Conservation (phyloP, 2,329 filamentous ascomycete species). For the Kalmusia sp. region DNA sequence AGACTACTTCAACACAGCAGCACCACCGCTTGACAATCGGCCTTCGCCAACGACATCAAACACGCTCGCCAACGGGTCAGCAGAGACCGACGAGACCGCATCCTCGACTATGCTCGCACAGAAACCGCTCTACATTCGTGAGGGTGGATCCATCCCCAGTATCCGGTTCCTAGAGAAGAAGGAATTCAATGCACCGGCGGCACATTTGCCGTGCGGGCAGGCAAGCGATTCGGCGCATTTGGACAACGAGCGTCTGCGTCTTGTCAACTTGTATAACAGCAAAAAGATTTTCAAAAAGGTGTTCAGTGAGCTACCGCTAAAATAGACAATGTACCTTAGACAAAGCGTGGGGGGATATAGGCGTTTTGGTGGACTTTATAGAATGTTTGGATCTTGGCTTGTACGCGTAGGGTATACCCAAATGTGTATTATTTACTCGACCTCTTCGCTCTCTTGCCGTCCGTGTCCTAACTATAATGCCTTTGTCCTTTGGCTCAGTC, state of each 20-base stretch:
- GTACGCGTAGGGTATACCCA: too few relatives aligned
- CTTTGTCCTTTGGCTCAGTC: too few relatives aligned
- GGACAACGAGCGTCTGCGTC: slow-evolving; percentile 89
- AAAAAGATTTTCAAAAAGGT: slow-evolving; percentile 89
- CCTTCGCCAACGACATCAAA: slow-evolving; percentile 57
- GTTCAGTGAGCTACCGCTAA: slow-evolving; percentile 69
- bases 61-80: slow-evolving; percentile 56
- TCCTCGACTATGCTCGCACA: slow-evolving; percentile 20
- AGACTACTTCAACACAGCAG: slow-evolving; percentile 8
- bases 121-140: slow-evolving; percentile 89
- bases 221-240: slow-evolving; percentile 93
- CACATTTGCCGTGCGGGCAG: slow-evolving; percentile 92
- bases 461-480: too few relatives aligned
- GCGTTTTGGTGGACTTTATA: too few relatives aligned
- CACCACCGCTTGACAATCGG: slow-evolving; percentile 17
- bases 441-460: too few relatives aligned
- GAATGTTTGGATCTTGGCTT: too few relatives aligned
- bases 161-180: slow-evolving; percentile 96
- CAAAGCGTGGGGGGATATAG: too few relatives aligned
- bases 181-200: slow-evolving; percentile 88
- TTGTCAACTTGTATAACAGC: slow-evolving; percentile 89
- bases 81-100: slow-evolving; percentile 17
- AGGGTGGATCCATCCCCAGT: slow-evolving; percentile 93
- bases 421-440: too few relatives aligned
- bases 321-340: slow-evolving; percentile 25